Evolutionary conservation across 2,329 filamentous ascomycete species (phyloP), one percentile per base, ranked within the genome.

Genomic region (Claviceps cyperi): DNA sequence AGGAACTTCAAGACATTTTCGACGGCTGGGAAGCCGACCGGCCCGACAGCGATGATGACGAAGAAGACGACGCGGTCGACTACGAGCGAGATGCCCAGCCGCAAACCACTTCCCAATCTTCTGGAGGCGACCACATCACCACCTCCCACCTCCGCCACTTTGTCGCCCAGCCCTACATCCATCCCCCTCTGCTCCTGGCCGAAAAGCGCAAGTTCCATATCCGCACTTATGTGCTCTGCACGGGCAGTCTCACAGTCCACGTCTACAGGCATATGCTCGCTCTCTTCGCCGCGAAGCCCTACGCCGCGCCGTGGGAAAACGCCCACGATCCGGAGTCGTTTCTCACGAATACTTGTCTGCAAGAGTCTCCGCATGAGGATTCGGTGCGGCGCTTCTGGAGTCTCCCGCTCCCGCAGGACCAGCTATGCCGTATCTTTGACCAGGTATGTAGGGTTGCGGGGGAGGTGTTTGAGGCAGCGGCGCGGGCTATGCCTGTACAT

Each of bases 91-190:
- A 13, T 11, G 17, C 37, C 32, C 22, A 36, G 43, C 28, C 28
- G 28, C 11, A 15, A 39, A 19, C 9, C 36, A 37, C 21, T 32
- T 4, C 28, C 21, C 11, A 21, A 9, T 5, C 53, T 28, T 62
- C 62, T 2, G 64, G 62, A 22, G 65, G 65, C 24, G 70, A 80
- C 54, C 69, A 73, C 58, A 84, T 96, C 56, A 84, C 87, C 50
- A 87, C 91, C 3, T 92, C 86, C 0, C 89, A 96, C 62, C 81
- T 98, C 47, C 84, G 92, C 52, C 91, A 98, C 69, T 98, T 98
- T 69, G 81, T 97, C 60, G 90, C 85, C 5, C 92, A 98, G 66
- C 87, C 88, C 1, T 98, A 98, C 66, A 91, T 98, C 59, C 79
- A 94, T 64, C 86, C 84, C 1, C 90, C 91, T 0, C 77, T 97